Evolutionary conservation across 768 basidiomycete species (phyloP).

Genomic region (button mushroom (Agaricus bisporus)): DNA sequence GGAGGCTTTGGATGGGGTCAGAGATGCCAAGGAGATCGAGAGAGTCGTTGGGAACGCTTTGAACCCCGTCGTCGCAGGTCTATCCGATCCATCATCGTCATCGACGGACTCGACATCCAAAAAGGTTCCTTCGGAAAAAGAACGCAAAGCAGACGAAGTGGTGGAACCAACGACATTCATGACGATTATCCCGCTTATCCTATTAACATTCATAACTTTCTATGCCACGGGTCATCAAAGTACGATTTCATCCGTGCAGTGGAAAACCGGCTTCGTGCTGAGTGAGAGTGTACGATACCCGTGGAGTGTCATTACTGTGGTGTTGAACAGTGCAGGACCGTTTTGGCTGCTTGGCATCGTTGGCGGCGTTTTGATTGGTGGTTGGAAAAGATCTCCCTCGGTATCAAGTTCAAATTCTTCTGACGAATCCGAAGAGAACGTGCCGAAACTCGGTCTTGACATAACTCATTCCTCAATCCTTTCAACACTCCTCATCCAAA

Average conservation of each 20-base stretch:
- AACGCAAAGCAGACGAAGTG: background rate
- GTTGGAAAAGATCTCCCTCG: conserved; percentile 78
- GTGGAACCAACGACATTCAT: conserved; percentile 20
- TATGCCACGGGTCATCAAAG: conserved; percentile 92
- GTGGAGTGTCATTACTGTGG: conserved; percentile 66
- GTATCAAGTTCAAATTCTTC: background rate
- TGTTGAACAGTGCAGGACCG: conserved; percentile 74
- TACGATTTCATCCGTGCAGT: conserved; percentile 84
- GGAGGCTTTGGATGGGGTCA: conserved; percentile 75
- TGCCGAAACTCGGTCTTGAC: conserved; percentile 19
- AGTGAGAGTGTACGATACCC: conserved; percentile 64
- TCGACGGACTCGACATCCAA: background rate
- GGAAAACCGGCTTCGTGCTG: conserved; percentile 91
- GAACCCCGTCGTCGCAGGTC: conserved; percentile 32
- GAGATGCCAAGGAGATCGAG: conserved; percentile 58
- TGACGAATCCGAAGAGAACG: background rate
- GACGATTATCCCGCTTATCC: conserved; percentile 44
- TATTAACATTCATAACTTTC: conserved; percentile 74
- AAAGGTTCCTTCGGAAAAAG: background rate
- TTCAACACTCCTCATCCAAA: conserved; percentile 58
- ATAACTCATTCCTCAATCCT: conserved; percentile 37
- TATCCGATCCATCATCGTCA: too few relatives aligned
- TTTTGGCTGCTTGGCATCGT: conserved; percentile 38
- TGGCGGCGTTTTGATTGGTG: conserved; percentile 61
- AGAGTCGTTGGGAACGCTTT: conserved; percentile 40